A percentile compares a stretch with the other conserved stretches of the same genome.
Conservation (phyloP, 805 yeast species). For the Candida andamanensis region DNA sequence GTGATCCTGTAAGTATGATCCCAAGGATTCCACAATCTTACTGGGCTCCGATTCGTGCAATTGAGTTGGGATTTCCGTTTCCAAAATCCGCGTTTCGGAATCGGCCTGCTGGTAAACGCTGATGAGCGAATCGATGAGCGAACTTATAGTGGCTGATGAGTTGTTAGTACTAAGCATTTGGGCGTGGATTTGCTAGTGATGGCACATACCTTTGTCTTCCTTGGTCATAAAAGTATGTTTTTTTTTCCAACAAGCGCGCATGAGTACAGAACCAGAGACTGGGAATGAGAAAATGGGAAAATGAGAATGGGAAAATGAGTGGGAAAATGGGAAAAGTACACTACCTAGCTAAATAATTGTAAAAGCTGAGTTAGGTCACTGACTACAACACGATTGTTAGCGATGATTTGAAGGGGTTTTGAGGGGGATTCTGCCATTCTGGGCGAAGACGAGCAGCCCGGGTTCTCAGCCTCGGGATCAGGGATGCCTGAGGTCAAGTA, state of each 20-base stretch:
- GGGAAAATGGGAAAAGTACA: too few relatives aligned
- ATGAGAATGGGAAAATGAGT: too few relatives aligned
- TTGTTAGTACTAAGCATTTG: too few relatives aligned
- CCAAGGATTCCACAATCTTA: constrained; percentile 39
- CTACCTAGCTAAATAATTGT: constrained; percentile 12
- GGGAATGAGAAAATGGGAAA: too few relatives aligned
- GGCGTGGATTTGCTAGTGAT: too few relatives aligned
- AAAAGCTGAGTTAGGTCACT: constrained; percentile 17
- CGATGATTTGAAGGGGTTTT: constrained; percentile 17
- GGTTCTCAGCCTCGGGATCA: constrained; percentile 9
- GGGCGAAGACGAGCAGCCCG: too few relatives aligned
- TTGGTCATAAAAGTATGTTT: too few relatives aligned
- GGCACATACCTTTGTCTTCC: too few relatives aligned
- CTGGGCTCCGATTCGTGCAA: constrained; percentile 45
- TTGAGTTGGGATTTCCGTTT: constrained; percentile 34
- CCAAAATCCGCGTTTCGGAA: constrained; percentile 14
- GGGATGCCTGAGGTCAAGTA: constrained; percentile 10
- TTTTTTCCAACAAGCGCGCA: too few relatives aligned
- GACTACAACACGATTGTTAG: constrained; percentile 29
- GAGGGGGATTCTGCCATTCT: constrained; percentile 6
- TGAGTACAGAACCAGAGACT: too few relatives aligned
- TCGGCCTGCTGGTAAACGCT: constrained; percentile 25
- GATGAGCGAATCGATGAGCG: too few relatives aligned
- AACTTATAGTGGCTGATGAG: too few relatives aligned
- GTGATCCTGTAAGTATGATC: constrained; percentile 26